Evolutionary conservation across 805 yeast species (phyloP).

Genomic region (Hyphopichia homilentoma): DNA sequence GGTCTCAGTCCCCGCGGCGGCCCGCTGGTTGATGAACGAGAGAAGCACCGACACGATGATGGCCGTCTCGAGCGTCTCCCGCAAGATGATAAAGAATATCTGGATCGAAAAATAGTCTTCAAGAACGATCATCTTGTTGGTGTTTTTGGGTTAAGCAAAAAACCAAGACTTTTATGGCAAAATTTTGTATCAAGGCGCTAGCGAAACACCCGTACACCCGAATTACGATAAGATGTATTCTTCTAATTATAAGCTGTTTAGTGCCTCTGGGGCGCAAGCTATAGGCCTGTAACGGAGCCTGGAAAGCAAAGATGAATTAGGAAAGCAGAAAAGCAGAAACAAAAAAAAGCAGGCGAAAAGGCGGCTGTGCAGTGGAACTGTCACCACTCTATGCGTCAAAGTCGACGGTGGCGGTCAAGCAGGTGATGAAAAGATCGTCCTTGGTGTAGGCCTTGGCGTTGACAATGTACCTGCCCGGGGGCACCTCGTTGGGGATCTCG

Average conservation of each 20-base stretch:
- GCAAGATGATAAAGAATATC: constrained; percentile 67
- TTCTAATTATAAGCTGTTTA: too few relatives aligned
- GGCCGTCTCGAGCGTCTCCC: constrained; percentile 73
- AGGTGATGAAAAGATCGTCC: constrained; percentile 78
- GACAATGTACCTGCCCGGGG: constrained; percentile 90
- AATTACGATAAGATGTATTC: too few relatives aligned
- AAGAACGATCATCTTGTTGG: constrained; percentile 10
- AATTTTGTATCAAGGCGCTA: too few relatives aligned
- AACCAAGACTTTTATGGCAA: too few relatives aligned
- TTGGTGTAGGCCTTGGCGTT: constrained; percentile 86
- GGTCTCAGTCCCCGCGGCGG: constrained; percentile 3
- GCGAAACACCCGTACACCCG: too few relatives aligned
- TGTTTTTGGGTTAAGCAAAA: not conserved
- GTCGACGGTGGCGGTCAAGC: constrained; percentile 71
- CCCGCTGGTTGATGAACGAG: constrained; percentile 66
- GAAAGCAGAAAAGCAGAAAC: too few relatives aligned
- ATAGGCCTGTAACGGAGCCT: too few relatives aligned
- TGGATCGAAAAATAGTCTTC: constrained; percentile 62
- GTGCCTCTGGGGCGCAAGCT: too few relatives aligned
- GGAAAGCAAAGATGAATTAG: too few relatives aligned
- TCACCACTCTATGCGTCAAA: constrained; percentile 37
- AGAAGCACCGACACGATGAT: constrained; percentile 70
- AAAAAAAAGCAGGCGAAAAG: not conserved
- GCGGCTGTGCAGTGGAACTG: not conserved
- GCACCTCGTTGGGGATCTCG: constrained; percentile 86